Evolutionary conservation across 768 basidiomycete species (phyloP).

Genomic region (Panaeolus papilionaceus): DNA sequence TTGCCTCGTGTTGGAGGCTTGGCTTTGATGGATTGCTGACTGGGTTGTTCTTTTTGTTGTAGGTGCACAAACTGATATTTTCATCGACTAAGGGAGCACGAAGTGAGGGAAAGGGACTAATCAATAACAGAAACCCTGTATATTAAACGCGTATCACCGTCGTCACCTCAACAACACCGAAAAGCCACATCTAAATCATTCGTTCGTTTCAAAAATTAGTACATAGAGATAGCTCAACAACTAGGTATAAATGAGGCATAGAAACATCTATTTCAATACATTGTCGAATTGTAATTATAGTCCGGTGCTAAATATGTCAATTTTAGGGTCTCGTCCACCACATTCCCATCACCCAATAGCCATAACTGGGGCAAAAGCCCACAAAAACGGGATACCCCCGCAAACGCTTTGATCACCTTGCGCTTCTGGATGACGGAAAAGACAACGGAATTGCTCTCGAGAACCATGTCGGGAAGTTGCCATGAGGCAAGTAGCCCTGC

Average conservation of each 20-base stretch:
- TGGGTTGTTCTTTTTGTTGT: neutral
- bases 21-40: neutral
- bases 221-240: too few species aligned
- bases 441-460: neutral
- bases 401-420: neutral
- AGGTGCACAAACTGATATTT: slow-evolving; percentile 33
- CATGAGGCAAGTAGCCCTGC: neutral
- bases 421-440: neutral
- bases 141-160: too few species aligned
- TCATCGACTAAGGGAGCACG: slow-evolving; percentile 7
- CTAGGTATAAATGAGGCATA: too few species aligned
- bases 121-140: too few species aligned
- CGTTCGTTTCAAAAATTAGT: too few species aligned
- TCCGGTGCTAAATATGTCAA: neutral
- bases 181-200: too few species aligned
- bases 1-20: neutral
- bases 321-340: too few species aligned
- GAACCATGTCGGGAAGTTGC: neutral
- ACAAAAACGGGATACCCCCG: neutral
- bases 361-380: neutral
- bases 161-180: too few species aligned
- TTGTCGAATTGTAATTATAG: neutral
- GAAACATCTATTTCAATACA: neutral
- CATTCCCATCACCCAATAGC: too few species aligned
- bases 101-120: neutral